These are phyloP conservation scores for Chamaecrista fasciculata DNA, from an alignment of 306 rosid genomes.

Conservation along the genomic window DNA sequence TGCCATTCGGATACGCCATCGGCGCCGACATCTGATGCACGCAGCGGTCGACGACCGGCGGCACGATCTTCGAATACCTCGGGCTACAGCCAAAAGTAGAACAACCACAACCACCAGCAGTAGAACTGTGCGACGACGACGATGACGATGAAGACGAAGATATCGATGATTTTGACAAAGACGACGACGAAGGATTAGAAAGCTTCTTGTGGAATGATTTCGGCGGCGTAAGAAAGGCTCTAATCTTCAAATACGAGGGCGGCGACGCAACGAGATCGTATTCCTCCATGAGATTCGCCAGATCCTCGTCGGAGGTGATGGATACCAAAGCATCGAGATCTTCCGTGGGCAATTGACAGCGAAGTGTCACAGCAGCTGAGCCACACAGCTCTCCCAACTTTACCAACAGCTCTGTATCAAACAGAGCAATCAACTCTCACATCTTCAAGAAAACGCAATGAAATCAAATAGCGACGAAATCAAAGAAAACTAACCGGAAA, in stretches of 20 bases:
- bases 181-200: constrained; percentile 35
- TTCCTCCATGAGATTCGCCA: constrained; percentile 79
- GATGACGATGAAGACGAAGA: too few species aligned
- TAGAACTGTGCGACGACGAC: constrained; percentile 33
- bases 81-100: constrained; percentile 33
- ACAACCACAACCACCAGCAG: constrained; percentile 22
- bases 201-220: constrained; percentile 40
- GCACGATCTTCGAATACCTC: constrained; percentile 21
- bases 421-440: neutral
- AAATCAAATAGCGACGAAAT: neutral
- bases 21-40: constrained; percentile 46
- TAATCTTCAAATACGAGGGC: constrained; percentile 79
- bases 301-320: constrained; percentile 85
- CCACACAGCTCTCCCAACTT: constrained; percentile 78
- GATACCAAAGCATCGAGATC: constrained; percentile 93
- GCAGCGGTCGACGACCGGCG: constrained; percentile 35
- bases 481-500: constrained; percentile 57
- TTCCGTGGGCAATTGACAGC: constrained; percentile 86
- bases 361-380: constrained; percentile 54
- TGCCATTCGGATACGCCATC: constrained; percentile 28
- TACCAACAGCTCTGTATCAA: constrained; percentile 63
- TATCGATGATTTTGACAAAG: constrained; percentile 52
- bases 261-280: constrained; percentile 56
- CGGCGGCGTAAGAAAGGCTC: constrained; percentile 72
- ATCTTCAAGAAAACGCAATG: neutral